Evolutionary conservation across 2,329 filamentous ascomycete genomes (phyloP), one percentile per base, ranked within the genome.

Genomic region (Xylariales sp.): DNA sequence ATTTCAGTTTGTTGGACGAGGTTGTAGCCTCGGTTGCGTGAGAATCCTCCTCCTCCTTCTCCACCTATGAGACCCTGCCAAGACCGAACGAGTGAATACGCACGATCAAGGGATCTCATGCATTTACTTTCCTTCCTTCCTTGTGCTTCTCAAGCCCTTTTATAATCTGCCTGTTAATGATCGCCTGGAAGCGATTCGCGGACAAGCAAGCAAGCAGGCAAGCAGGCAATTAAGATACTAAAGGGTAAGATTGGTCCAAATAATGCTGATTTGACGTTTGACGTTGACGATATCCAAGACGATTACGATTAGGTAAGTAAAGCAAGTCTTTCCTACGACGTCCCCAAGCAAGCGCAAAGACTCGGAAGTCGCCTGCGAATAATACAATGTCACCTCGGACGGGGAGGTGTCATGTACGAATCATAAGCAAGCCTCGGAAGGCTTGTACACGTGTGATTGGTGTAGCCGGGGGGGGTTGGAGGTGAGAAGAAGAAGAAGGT

Each of bases 291-390:
- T 65, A 59, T 28, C 34, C 39, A 23, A 14, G 34, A 45, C 54
- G 23, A 32, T 46, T 18, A 32, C 6, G 39, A 32, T 56, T 1
- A 28, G 30, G 39, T 43, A 45, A 86, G 86, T 88, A 86, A 88
- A 88, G 32, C 8, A 78, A 86, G 86, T 88, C 86, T 89, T 88
- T 88, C 84, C 86, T 71, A 78, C 81, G 79, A 83, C 12, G 82
- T 78, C 82, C 81, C 74, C 76, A 74, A 87, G 85, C 86, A 88
- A 88, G 85, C 86, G 87, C 87, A 89, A 89, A 89, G 87, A 89
- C 87, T 86, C 79, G 74, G 73, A 89, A 89, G 87, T 89, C 87
- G 86, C 87, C 80, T 85, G 86, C 85, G n/a, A 76, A 73, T 48
- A 57, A 53, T 79, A 85, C 53, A 53, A 34, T 58, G 56, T 60